These are phyloP conservation scores for Orbilia oligospora DNA, from an alignment of 2,329 filamentous ascomycete species.

Conservation along the genomic window DNA sequence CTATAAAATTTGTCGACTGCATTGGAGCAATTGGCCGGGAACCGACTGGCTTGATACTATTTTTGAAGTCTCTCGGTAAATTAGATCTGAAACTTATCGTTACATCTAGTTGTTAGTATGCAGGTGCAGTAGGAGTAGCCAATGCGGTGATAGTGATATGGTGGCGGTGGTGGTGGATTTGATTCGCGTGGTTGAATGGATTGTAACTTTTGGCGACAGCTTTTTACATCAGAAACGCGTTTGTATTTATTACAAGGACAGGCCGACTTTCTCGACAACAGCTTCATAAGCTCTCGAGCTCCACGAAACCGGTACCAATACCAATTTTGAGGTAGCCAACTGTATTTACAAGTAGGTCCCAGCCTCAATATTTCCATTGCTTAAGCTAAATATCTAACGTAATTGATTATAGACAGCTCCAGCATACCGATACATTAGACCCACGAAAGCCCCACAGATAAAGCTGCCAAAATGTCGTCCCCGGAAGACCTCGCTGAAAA, in stretches of 20 bases:
- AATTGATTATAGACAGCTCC: background rate
- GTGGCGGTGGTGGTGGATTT: too few relatives aligned
- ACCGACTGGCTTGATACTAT: constrained; percentile 12
- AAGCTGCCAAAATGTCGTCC: constrained; percentile 69
- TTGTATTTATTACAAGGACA: background rate
- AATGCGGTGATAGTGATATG: background rate
- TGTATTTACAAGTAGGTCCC: background rate
- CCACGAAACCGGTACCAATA: background rate
- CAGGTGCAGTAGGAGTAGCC: too few relatives aligned
- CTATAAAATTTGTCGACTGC: constrained; percentile 13
- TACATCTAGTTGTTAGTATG: background rate
- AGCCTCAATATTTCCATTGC: background rate
- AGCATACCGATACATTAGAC: background rate
- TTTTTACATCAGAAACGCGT: constrained; percentile 20
- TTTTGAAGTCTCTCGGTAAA: constrained; percentile 1
- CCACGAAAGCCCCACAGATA: background rate
- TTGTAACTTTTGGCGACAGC: constrained; percentile 12
- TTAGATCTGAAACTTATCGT: background rate
- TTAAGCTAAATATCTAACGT: background rate
- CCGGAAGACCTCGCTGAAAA: constrained; percentile 73
- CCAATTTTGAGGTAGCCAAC: background rate
- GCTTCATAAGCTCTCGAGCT: constrained; percentile 8
- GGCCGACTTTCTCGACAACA: constrained; percentile 9
- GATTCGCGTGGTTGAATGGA: constrained; percentile 28
- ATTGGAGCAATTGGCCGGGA: background rate